Base-by-base conservation (phyloP, 495 filamentous ascomycete species). In the Xanthoparmelia taractica region DNA sequence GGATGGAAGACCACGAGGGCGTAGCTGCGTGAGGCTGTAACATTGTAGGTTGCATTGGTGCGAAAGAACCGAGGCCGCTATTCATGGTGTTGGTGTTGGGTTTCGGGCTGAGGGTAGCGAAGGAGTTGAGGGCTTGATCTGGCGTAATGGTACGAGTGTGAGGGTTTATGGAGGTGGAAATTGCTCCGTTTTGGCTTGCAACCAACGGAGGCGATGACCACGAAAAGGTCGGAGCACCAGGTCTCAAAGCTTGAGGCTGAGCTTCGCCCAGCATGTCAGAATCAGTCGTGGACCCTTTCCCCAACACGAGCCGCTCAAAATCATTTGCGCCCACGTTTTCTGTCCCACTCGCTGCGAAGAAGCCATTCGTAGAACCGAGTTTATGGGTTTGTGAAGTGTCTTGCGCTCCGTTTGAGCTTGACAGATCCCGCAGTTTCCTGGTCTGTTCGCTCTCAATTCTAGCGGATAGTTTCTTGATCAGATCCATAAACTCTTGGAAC, bases 251-350 rank as follows among this genome's bases (percentile, higher is more conserved):
- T 61, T 66, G 71, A 55, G 58, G 72, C 64, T 50, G 74, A 73
- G 48, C 68, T 50, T 72, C 73, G 52, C 73, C 72, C 60, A 78
- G 70, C 29, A 75, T 70, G 52, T 79, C 73, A 38, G 77, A 70
- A 11, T 67, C 66, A 8, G 69, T 64, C 3, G 68, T 64, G 0
- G 65, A 29, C 20, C 66, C 73, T 60, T 76, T 77, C 18, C 93
- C 93, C 69, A 91, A 87, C 18, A 98, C 92, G 25, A 98, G 82
- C 2, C 82, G 80, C 71, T 96, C 92, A 68, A 97, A 98, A 69
- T 90, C 90, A 58, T 84, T 80, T 65, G 87, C 84, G 17, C 74
- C 83, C 5, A 82, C 77, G 23, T 69, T 70, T 29, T 80, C 75
- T 8, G 58, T 68, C 50, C 74, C 72, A 8, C 69, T 68, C 6